Evolutionary conservation across 257 asterid genomes (phyloP).

Genomic region (Vinca minor): DNA sequence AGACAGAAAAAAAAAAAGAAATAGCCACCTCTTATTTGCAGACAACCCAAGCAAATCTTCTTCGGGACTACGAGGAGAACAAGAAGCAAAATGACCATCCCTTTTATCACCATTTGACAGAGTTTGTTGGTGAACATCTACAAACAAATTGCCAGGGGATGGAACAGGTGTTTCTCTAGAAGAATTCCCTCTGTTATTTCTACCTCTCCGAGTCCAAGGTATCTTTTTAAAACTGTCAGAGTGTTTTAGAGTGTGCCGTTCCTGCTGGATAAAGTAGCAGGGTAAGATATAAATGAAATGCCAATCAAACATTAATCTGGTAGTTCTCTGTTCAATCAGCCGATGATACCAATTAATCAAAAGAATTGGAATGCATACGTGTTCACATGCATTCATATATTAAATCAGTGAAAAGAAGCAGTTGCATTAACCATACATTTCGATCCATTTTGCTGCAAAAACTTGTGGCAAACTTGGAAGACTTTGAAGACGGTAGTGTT

Average conservation of each 20-base stretch:
- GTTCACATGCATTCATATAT: background rate
- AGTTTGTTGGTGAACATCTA: slow-evolving; percentile 23
- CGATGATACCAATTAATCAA: slow-evolving; percentile 6
- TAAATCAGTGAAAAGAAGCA: slow-evolving; percentile 16
- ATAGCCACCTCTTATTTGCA: slow-evolving; percentile 31
- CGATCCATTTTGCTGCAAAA: slow-evolving; percentile 36
- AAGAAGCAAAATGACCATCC: slow-evolving; percentile 21
- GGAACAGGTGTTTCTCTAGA: slow-evolving; percentile 40
- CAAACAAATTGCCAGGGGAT: slow-evolving; percentile 34
- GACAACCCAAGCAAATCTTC: slow-evolving; percentile 22
- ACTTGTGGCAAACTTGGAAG: slow-evolving; percentile 25
- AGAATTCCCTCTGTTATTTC: slow-evolving; percentile 29
- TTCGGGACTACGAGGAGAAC: slow-evolving; percentile 27
- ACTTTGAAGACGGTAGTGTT: slow-evolving; percentile 20
- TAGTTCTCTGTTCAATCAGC: slow-evolving; percentile 17
- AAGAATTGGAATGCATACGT: background rate
- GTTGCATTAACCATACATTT: slow-evolving; percentile 21
- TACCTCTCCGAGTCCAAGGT: too few species aligned
- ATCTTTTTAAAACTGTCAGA: slow-evolving; percentile 23
- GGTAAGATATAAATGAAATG: slow-evolving; percentile 4
- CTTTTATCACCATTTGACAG: slow-evolving; percentile 28
- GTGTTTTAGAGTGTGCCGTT: slow-evolving; percentile 30
- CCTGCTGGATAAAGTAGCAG: slow-evolving; percentile 37
- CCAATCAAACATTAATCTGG: slow-evolving; percentile 6
- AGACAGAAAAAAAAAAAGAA: slow-evolving; percentile 8